Base-by-base conservation (phyloP, 2,329 filamentous ascomycete species). In the Fusarium newnesense region DNA sequence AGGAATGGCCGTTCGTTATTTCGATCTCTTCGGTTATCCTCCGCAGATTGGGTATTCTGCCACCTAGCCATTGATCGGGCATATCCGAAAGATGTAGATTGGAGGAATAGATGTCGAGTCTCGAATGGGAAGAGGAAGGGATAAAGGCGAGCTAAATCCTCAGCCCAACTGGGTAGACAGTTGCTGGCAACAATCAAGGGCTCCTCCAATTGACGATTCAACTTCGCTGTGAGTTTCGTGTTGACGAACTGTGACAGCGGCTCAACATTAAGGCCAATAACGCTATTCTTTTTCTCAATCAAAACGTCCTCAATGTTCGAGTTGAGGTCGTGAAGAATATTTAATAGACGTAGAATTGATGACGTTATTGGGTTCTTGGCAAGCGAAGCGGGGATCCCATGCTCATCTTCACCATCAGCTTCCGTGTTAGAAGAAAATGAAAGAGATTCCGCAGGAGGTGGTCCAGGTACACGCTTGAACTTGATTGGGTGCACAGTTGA, bases 101-200 rank as follows among this genome's bases (percentile, higher is more conserved):
- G 96, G 39, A 99, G 85, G 87, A 99, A 99, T 42, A 99, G 86
- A 82, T 99, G 96, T 18, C 96, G 91, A 2, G 96, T 98, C 85
- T 99, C 96, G 78, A 99, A 99, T 5, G 96, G 96, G 81, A 99
- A 99, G 18, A 99, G 85, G 87, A 99, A 99, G 2, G 96, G 96
- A 80, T 98, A 99, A 4, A 97, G 87, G 39, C 96, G 92, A 15
- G 96, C 95, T 58, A 99, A 85, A 79, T 99, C 96, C 82, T 98
- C 96, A 69, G 94, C 97, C 96, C 96, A 99, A 79, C 90, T 94
- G 8, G 96, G 96, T 42, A 99, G 87, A 80, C 96, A 99, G 79
- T 96, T 97, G 84, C 96, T 98, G 8, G 96, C 96, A 57, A 99
- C 96, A 73, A 99, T 97, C 72, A 99, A 85, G 15, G 96, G 96